A percentile compares a stretch with the other conserved stretches of the same genome.
Conservation (phyloP, 2,329 filamentous ascomycete genomes). For the Colletotrichum sublineola region DNA sequence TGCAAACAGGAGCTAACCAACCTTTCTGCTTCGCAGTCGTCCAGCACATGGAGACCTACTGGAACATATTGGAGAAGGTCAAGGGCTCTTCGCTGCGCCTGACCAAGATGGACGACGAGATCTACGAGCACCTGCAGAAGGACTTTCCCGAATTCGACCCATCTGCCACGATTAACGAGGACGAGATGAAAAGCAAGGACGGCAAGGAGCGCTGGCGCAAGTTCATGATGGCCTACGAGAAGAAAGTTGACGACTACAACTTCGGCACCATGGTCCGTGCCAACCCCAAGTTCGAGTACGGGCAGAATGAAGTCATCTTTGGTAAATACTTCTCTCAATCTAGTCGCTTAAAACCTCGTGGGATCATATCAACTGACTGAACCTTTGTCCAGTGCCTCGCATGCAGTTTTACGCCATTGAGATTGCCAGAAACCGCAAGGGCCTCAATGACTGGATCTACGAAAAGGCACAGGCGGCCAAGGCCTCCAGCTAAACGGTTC, state of each 20-base stretch:
- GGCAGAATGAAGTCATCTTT: conserved; percentile 90
- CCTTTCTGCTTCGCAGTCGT: conserved; percentile 68
- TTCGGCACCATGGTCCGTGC: conserved; percentile 94
- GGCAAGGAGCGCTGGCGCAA: conserved; percentile 96
- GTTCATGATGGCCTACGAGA: conserved; percentile 94
- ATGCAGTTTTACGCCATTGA: conserved; percentile 70
- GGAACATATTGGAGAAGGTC: conserved; percentile 92
- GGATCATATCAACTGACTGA: not conserved
- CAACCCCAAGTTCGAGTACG: conserved; percentile 86
- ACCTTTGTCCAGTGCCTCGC: conserved; percentile 60
- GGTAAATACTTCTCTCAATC: conserved; percentile 64
- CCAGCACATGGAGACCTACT: conserved; percentile 97
- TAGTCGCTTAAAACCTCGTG: not conserved
- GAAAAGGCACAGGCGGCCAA: conserved; percentile 80
- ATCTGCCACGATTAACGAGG: conserved; percentile 83
- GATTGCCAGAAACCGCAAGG: conserved; percentile 81
- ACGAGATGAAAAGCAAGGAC: conserved; percentile 96
- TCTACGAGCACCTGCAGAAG: conserved; percentile 86
- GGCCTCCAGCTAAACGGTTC: conserved; percentile 45
- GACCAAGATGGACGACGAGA: conserved; percentile 95
- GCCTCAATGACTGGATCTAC: conserved; percentile 97
- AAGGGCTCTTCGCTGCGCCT: conserved; percentile 90
- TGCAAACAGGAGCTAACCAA: not conserved
- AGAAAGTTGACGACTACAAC: conserved; percentile 96
- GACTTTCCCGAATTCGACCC: conserved; percentile 96